A percentile compares a stretch with the other conserved stretches of the same genome.
Evolutionary conservation across 768 basidiomycete species (phyloP).

Genomic region (Boletus patriciae): DNA sequence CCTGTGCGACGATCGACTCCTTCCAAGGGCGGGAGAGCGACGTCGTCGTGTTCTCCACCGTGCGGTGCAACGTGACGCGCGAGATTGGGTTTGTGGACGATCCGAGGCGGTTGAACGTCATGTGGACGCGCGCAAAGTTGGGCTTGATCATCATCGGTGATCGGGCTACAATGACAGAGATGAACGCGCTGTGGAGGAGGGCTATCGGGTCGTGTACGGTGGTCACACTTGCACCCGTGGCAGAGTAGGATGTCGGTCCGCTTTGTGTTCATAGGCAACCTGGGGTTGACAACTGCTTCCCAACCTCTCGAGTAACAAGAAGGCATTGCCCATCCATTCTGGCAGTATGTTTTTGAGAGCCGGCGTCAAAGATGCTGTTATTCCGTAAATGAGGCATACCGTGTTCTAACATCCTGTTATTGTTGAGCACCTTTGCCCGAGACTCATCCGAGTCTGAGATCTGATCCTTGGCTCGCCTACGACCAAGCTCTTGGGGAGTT

Average conservation of each 20-base stretch:
- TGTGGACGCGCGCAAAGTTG: conserved; percentile 64
- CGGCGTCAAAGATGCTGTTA: no score
- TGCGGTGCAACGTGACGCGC: conserved; percentile 55
- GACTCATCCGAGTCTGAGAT: no score
- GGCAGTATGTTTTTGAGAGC: no score
- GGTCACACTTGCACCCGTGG: conserved; percentile 18
- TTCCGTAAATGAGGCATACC: no score
- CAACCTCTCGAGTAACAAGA: no score
- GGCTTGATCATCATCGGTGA: conserved; percentile 65
- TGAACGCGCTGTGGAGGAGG: conserved; percentile 50
- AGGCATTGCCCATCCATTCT: no score
- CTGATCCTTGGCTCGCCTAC: no score
- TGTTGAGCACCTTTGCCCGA: no score
- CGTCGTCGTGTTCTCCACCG: conserved; percentile 63
- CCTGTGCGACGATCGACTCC: conserved; percentile 34
- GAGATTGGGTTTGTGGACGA: conserved; percentile 69
- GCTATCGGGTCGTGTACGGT: conserved; percentile 40
- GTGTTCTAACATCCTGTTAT: no score
- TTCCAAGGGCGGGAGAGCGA: conserved; percentile 73
- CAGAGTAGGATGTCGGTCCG: background rate
- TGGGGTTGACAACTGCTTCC: no score
- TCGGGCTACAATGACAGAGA: conserved; percentile 45
- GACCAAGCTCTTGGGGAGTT: no score
- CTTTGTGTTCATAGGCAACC: no score
- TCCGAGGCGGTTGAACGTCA: conserved; percentile 59